These are phyloP conservation scores for Narthecium ossifragum DNA, from an alignment of 106 monocot species.

Conservation along the genomic window DNA sequence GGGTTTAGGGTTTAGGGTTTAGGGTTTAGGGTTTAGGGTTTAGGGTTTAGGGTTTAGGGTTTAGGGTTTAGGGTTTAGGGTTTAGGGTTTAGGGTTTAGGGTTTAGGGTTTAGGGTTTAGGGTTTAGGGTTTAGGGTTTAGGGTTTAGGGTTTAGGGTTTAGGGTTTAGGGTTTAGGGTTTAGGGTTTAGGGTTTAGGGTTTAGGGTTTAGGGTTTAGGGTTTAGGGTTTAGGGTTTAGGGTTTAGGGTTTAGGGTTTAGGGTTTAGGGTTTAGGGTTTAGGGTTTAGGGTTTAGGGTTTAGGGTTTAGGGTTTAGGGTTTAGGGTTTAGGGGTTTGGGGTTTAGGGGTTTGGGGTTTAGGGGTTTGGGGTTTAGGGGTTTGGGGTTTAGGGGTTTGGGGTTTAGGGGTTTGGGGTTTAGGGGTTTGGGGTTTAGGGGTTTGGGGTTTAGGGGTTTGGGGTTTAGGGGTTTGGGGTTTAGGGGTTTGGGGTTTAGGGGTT, in stretches of 20 bases:
- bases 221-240: slow-evolving; percentile 5
- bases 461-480: slow-evolving; percentile 14
- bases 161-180: slow-evolving; percentile 3
- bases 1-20: slow-evolving; percentile 7
- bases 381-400: slow-evolving; percentile 9
- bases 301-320: slow-evolving; percentile 5
- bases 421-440: slow-evolving; percentile 15
- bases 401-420: slow-evolving; percentile 13
- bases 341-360: not conserved
- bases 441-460: slow-evolving; percentile 14
- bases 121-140: slow-evolving; percentile 6
- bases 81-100: slow-evolving; percentile 15
- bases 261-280: slow-evolving; percentile 8
- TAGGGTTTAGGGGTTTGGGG: slow-evolving; percentile 8
- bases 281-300: slow-evolving; percentile 5
- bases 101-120: slow-evolving; percentile 14
- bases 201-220: slow-evolving; percentile 9
- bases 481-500: slow-evolving; percentile 11
- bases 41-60: slow-evolving; percentile 1
- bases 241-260: not conserved
- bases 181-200: slow-evolving; percentile 6
- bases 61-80: slow-evolving; percentile 2
- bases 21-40: slow-evolving; percentile 2
- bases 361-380: slow-evolving; percentile 15
- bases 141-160: slow-evolving; percentile 6